A percentile compares a stretch with the other conserved stretches of the same genome.
Evolutionary conservation across 257 asterid genomes (phyloP).

Genomic region (Euphrasia confusa): DNA sequence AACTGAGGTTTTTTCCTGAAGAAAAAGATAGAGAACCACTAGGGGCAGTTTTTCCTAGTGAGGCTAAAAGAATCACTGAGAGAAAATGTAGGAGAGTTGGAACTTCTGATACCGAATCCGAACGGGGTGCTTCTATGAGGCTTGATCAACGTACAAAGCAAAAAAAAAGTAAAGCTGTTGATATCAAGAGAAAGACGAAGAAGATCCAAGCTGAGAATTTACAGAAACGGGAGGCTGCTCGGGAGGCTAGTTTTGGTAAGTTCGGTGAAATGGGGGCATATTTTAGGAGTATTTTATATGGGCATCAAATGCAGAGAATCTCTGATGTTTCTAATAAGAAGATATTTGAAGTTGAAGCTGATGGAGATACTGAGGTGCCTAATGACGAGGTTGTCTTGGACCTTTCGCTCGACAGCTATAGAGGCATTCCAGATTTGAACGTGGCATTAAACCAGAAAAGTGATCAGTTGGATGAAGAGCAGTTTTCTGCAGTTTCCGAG

Average conservation of each 20-base stretch:
- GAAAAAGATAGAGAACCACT: conserved; percentile 33
- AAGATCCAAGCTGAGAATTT: conserved; percentile 23
- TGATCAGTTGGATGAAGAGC: conserved; percentile 22
- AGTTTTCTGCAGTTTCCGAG: conserved; percentile 21
- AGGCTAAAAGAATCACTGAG: conserved; percentile 28
- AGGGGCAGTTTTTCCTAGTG: conserved; percentile 18
- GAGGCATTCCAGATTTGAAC: conserved; percentile 49
- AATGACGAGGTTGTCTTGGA: conserved; percentile 38
- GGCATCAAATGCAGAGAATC: conserved; percentile 22
- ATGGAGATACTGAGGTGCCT: conserved; percentile 24
- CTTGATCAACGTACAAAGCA: conserved; percentile 25
- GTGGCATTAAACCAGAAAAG: conserved; percentile 29
- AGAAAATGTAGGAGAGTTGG: conserved; percentile 30
- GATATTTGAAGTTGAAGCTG: conserved; percentile 36
- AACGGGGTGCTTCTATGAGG: conserved; percentile 28
- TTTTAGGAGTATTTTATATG: conserved; percentile 22
- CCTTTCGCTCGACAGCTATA: conserved; percentile 52
- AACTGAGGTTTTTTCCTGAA: conserved; percentile 37
- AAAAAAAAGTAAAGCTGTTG: conserved; percentile 30
- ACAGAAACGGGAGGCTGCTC: conserved; percentile 24
- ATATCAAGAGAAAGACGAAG: conserved; percentile 28
- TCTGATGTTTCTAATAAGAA: conserved; percentile 30
- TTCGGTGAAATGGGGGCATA: conserved; percentile 24
- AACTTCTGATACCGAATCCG: conserved; percentile 31
- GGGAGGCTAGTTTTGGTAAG: conserved; percentile 21